Base-by-base conservation (phyloP, 805 yeast species). In the Starmerella tilneyi region DNA sequence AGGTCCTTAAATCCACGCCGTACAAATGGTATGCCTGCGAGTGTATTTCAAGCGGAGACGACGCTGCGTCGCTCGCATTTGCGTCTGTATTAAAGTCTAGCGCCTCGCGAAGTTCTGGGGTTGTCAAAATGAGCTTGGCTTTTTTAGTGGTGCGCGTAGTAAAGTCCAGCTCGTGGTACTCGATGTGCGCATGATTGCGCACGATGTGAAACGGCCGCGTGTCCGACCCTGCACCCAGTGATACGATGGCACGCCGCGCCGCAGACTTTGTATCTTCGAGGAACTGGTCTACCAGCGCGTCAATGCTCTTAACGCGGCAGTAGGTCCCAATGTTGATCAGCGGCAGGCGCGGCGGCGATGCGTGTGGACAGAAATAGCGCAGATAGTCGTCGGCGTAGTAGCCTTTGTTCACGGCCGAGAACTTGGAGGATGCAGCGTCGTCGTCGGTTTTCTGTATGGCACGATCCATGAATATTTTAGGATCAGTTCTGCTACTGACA, bases 151-250 rank as follows among this genome's bases (percentile, higher is more conserved):
- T 69, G 13, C 79, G 71, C 32, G 64, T 73, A 9, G 72, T 71
- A 56, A 81, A 81, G 60, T 82, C 94, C 19, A 79, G 57, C 57
- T 82, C 94, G 48, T 72, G 67, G 54, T 77, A 76, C 2, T 54
- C 56, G 27, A 79, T 47, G 20, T 56, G 28, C 9, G 52, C 29
- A 38, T 63, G 43, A 5, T 59, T 37, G 6, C 63, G 56, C 32
- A 81, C 59, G 13, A 76, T 49, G 9, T 67, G 60, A 57, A 82
- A 81, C 13, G 73, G 70, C 43, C 89, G 59, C 0, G 92, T 80
- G 55, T 83, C 94, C 13, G 84, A 79, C 5, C 94, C 94, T 2
- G 88, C 79, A 0, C 94, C 94, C n/a, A 82, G 58, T 1, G 85
- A 79, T 1, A 83, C 63, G 13, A 82, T 70, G 56, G 81, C 70